Evolutionary conservation across 495 filamentous ascomycete species (phyloP).

Genomic region (Tuber borchii): DNA sequence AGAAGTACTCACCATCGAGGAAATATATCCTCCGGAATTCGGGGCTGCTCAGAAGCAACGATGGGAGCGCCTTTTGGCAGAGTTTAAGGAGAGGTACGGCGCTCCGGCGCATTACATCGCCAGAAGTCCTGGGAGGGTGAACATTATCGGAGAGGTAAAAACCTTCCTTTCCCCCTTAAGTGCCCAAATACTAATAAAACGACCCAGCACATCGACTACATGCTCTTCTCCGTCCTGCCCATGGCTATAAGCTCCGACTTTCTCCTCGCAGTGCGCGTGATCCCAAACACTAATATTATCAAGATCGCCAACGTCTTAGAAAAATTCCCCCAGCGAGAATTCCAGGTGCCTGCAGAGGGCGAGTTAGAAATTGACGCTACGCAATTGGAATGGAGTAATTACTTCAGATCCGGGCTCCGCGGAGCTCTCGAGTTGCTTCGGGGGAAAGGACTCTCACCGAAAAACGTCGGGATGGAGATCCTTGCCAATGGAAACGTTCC

Average conservation of each 20-base stretch:
- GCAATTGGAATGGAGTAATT: slow-evolving; percentile 91
- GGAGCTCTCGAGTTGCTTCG: slow-evolving; percentile 74
- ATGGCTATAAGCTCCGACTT: slow-evolving; percentile 91
- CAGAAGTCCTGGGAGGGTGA: slow-evolving; percentile 86
- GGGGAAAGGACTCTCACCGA: slow-evolving; percentile 56
- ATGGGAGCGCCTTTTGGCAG: slow-evolving; percentile 64
- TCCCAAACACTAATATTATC: slow-evolving; percentile 49
- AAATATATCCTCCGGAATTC: slow-evolving; percentile 64
- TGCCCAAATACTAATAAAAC: slow-evolving; percentile 13
- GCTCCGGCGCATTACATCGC: slow-evolving; percentile 71
- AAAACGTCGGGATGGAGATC: slow-evolving; percentile 74
- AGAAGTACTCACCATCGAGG: slow-evolving; percentile 53
- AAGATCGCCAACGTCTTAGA: slow-evolving; percentile 72
- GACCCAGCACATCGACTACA: slow-evolving; percentile 83
- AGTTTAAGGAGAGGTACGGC: slow-evolving; percentile 68
- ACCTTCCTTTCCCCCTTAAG: slow-evolving; percentile 4
- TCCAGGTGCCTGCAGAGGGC: slow-evolving; percentile 59
- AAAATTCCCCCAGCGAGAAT: slow-evolving; percentile 71
- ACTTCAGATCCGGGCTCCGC: slow-evolving; percentile 86
- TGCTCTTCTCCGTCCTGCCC: slow-evolving; percentile 87
- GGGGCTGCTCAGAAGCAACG: slow-evolving; percentile 53
- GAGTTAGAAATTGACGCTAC: slow-evolving; percentile 76
- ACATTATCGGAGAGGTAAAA: slow-evolving; percentile 82
- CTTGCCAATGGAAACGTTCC: slow-evolving; percentile 88
- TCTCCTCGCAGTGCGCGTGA: slow-evolving; percentile 69